Base-by-base conservation (phyloP, 805 yeast genomes). In the Cephaloascus albidus region DNA sequence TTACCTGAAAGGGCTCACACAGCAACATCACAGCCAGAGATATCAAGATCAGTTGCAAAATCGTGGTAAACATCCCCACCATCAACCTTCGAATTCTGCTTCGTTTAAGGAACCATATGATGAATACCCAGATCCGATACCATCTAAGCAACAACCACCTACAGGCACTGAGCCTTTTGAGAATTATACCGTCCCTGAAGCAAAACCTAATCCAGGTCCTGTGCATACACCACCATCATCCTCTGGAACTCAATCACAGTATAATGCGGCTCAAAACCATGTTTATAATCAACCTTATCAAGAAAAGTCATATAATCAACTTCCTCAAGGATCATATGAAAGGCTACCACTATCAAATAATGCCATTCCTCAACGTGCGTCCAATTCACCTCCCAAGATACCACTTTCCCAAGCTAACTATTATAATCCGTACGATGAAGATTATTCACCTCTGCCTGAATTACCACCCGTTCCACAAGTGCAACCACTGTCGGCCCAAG, bases 51-150 rank as follows among this genome's bases (percentile, higher is more conserved):
- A 23, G 28, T 12, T 8, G 28, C 28, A 23, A 12, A 23, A 23
- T 23, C 12, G 12, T 12, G 6, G 12, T n/a, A n/a, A 23, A 15
- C 27, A 20, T 17, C 34, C 32, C 20, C 39, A 30, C 27, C 40
- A 33, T 17, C 40, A 38, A 18, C 38, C 36, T 10, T 10, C 33
- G 10, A 16, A 33, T 23, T 15, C n/a, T 28, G n/a, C 38, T 36
- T 15, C 8, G n/a, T 52, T 47, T 42, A 44, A 44, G 18, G 64
- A 60, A 38, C 65, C 64, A 2, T 56, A 43, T 20, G 53, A 54
- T 6, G 42, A 36, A 15, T 57, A 58, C 33, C 52, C 57, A 1
- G 43, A 45, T 18, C 51, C 45, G 14, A 61, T 53, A 10, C 35
- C 19, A 4, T 38, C 39, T 8, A 44, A 39, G 10, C 41, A 36